These are phyloP conservation scores for Wallacemonas collosoma DNA, from an alignment of 208 protist genomes.

Conservation along the genomic window DNA sequence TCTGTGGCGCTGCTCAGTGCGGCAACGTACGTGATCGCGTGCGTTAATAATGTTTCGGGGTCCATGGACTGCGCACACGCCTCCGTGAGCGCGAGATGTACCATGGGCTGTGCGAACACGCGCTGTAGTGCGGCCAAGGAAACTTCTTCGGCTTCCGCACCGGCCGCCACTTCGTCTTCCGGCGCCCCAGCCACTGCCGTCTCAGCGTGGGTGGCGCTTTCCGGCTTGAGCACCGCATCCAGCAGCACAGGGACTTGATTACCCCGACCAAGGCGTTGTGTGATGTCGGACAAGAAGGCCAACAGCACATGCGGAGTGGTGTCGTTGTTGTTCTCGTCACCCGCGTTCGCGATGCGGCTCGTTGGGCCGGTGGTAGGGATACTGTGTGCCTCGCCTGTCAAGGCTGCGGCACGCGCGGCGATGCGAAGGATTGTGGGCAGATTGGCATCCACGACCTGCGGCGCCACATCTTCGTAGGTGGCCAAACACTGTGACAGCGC, in stretches of 20 bases:
- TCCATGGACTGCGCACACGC: constrained; percentile 57
- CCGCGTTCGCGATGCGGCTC: too few species aligned
- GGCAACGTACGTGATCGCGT: constrained; percentile 37
- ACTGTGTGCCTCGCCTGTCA: background rate
- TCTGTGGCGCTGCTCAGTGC: constrained; percentile 21
- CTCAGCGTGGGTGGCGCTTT: background rate
- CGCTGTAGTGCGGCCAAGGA: constrained; percentile 32
- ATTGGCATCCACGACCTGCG: constrained; percentile 86
- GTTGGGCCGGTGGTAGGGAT: too few species aligned
- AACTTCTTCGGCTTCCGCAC: constrained; percentile 19
- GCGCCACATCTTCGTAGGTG: constrained; percentile 85
- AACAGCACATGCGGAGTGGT: constrained; percentile 27
- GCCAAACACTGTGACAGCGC: constrained; percentile 72
- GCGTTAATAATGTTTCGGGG: constrained; percentile 56
- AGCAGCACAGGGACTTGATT: constrained; percentile 79
- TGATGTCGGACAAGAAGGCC: constrained; percentile 56
- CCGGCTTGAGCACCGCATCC: constrained; percentile 39
- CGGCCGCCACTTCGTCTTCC: background rate
- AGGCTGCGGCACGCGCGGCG: constrained; percentile 39
- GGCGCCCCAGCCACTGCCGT: too few species aligned
- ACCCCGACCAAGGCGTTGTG: constrained; percentile 39
- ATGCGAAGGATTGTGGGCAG: constrained; percentile 75
- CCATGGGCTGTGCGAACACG: constrained; percentile 37
- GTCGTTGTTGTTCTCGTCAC: background rate
- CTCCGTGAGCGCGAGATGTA: constrained; percentile 43